Conservation (phyloP, 2,329 filamentous ascomycete species). For the Plenodomus biglobosus region DNA sequence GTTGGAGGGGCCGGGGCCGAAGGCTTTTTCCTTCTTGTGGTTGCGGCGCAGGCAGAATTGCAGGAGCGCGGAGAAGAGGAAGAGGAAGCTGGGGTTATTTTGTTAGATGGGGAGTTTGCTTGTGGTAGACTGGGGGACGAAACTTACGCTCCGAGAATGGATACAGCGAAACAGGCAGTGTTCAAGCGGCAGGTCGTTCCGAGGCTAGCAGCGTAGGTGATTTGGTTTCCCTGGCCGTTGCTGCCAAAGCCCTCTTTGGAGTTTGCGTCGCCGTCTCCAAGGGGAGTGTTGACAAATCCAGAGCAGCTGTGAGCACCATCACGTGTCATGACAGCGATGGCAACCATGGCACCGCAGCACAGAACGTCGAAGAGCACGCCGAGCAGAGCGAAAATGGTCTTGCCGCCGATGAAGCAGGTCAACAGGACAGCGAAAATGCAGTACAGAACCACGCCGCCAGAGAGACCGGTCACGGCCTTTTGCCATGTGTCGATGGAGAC, state of each 20-base stretch:
- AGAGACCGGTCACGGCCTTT: constrained; percentile 71
- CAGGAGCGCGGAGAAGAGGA: constrained; percentile 69
- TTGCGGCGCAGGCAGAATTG: constrained; percentile 69
- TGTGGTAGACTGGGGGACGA: background rate
- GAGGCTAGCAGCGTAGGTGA: constrained; percentile 51
- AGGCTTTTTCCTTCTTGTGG: constrained; percentile 73
- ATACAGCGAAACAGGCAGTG: constrained; percentile 73
- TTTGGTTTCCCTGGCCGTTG: constrained; percentile 42
- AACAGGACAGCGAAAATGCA: constrained; percentile 70
- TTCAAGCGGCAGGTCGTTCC: constrained; percentile 73
- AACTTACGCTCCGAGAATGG: constrained; percentile 66
- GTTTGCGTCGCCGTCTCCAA: constrained; percentile 64
- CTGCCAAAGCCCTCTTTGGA: constrained; percentile 54
- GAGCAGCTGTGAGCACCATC: constrained; percentile 68
- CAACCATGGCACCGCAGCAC: constrained; percentile 78
- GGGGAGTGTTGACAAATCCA: constrained; percentile 64
- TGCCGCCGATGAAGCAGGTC: constrained; percentile 77
- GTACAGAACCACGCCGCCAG: constrained; percentile 75
- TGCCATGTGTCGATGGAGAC: constrained; percentile 64
- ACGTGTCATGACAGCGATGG: constrained; percentile 74
- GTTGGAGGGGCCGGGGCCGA: constrained; percentile 65
- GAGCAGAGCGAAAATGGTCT: constrained; percentile 65
- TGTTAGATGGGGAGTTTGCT: background rate
- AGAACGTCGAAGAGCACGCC: constrained; percentile 74
- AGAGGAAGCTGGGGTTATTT: constrained; percentile 57